Conservation (phyloP, 2,329 filamentous ascomycete genomes). For the Aspergillus sojae region DNA sequence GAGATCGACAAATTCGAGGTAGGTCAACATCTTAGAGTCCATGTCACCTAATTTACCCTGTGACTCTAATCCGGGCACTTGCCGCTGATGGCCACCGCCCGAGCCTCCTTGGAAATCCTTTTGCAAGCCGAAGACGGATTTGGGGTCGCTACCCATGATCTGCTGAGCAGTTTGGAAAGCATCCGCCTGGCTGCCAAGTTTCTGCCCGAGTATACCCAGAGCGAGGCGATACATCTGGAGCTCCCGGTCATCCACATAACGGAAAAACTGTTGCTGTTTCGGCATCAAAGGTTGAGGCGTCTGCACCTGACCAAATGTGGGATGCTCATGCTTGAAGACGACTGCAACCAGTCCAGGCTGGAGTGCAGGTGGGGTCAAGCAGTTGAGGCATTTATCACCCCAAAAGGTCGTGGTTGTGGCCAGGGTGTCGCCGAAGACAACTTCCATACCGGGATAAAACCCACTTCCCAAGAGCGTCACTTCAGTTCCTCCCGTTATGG, state of each 20-base stretch:
- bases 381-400: conserved; percentile 78
- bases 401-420: conserved; percentile 77
- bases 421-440: conserved; percentile 76
- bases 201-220: conserved; percentile 50
- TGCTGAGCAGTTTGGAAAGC: conserved; percentile 52
- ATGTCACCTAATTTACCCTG: conserved; percentile 55
- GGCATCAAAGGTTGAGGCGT: conserved; percentile 47
- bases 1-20: conserved; percentile 77
- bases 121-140: conserved; percentile 51
- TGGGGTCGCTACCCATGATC: conserved; percentile 49
- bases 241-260: conserved; percentile 62
- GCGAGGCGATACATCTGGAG: conserved; percentile 50
- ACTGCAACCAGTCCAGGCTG: conserved; percentile 71
- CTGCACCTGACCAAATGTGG: conserved; percentile 51
- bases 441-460: conserved; percentile 77
- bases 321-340: conserved; percentile 62
- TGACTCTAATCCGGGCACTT: conserved; percentile 46
- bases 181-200: conserved; percentile 50
- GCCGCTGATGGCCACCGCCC: conserved; percentile 49
- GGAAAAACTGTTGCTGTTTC: conserved; percentile 63
- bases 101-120: conserved; percentile 46
- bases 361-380: conserved; percentile 71
- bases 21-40: conserved; percentile 70
- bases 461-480: conserved; percentile 81
- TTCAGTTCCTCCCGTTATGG: conserved; percentile 80